Base-by-base conservation (phyloP, 768 basidiomycete genomes). In the Naematelia encephala region DNA sequence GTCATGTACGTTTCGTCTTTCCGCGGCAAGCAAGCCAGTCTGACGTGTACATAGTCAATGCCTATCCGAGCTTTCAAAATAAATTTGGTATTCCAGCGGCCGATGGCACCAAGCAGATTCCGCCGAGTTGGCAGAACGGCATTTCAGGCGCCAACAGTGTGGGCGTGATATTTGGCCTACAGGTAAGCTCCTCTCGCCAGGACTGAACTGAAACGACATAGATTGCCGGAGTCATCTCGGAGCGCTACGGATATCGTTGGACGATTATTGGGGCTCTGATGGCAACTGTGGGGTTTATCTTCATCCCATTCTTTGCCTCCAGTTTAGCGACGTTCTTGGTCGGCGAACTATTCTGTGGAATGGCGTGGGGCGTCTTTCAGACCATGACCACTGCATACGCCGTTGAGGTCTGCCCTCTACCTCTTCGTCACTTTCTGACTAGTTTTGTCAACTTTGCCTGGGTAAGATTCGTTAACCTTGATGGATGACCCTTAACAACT, bases 371-470 rank as follows among this genome's bases (percentile, higher is more conserved):
- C 50, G 58, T 67, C 16, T 75, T 73, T 60, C 71, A 73, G 59
- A 77, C 77, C 0, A 55, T 77, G 10, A 74, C 74, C 1, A 68
- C 64, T 4, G 67, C 76, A 1, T 78, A 77, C 49, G 78, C 77
- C 8, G 62, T 69, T 29, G 77, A 78, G 43, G 66, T 73, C 26
- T 52, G 50, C 14, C 74, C 74, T 16, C 62, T 75, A 12, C 61
- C 62, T 14, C 64, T 75, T 23, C 63, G 74, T 26, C 65, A 61
- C 16, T 75, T 65, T 56, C 59, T 73, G 2, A 73, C 69, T 21
- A 47, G 56, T 39, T 67, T 64, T 23, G 67, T 65, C 64, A 75
- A 72, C 56, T 56, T 69, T 5, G 71, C 70, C 51, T 75, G 73
- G 73, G 68, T n/a, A n/a, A n/a, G n/a, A n/a, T n/a, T n/a, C n/a